Base-by-base conservation (phyloP, 1,284 basidiomycete genomes). In the Puccinia coronata region DNA sequence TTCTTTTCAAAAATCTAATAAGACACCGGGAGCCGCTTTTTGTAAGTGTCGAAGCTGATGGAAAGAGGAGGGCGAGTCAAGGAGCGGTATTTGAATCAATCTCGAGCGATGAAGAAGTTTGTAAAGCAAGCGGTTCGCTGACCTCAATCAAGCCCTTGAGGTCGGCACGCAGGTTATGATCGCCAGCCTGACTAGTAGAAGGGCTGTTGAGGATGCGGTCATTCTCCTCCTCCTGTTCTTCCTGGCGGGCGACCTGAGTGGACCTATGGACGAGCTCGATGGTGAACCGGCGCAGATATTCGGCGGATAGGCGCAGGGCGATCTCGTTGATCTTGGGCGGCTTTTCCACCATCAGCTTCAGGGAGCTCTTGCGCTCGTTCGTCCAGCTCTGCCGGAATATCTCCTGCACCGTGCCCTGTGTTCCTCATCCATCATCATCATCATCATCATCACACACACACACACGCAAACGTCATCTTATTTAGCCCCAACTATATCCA, bases 301-400 rank as follows among this genome's bases (percentile, higher is more conserved):
- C 79, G 31, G 70, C 49, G 23, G 67, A 72, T 51, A 81, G 49
- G 34, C 65, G 39, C 0, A 81, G 51, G n/a, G 49, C 39, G 36
- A 63, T 71, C 55, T 81, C 79, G 53, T 81, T 81, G 43, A 81
- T 74, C 39, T 81, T 81, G 1, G 79, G 79, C n/a, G 59, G 70
- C 12, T 71, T 59, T 34, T 81, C 71, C 14, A 55, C 34, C 43
- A 59, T 49, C 12, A 23, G n/a, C 36, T 28, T 47, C 36, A 81
- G 25, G 2, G 61, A 53, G 34, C n/a, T 55, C 70, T 55, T 72
- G 20, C 79, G 25, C 36, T 81, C 79, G 25, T 49, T 51, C 57
- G 79, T 57, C 79, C 79, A 81, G n/a, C 49, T 36, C 34, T 53
- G 57, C 55, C 59, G 39, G 61, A 81, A 81, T 39, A 81, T 81